Conservation (phyloP, 2,329 filamentous ascomycete species). For the Paraphoma sp. region DNA sequence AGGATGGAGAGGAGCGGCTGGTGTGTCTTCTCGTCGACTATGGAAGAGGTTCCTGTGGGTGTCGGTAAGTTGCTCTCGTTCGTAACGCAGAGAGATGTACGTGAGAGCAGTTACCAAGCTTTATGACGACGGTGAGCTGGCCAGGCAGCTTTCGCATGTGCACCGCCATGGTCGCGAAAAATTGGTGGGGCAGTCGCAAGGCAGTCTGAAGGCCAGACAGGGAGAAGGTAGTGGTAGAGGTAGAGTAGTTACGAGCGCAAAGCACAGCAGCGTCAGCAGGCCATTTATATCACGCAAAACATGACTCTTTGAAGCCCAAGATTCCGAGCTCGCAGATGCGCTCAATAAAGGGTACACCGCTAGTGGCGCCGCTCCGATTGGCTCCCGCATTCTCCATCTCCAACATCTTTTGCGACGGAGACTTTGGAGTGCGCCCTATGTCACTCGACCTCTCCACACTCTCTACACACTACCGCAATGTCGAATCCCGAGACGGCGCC, state of each 20-base stretch:
- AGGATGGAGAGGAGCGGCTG: conserved; percentile 91
- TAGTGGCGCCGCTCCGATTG: conserved; percentile 29
- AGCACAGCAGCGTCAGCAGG: background rate
- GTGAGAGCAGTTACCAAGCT: conserved; percentile 69
- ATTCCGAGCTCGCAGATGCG: conserved; percentile 21
- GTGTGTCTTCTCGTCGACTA: conserved; percentile 94
- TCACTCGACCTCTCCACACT: background rate
- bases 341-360: conserved; percentile 12
- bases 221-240: background rate
- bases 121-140: conserved; percentile 78
- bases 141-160: conserved; percentile 60
- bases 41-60: conserved; percentile 88
- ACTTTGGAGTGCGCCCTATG: conserved; percentile 18
- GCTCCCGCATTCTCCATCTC: conserved; percentile 21
- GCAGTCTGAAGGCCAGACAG: background rate
- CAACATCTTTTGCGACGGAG: conserved; percentile 28
- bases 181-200: background rate
- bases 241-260: conserved; percentile 2
- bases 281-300: conserved; percentile 7
- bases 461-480: conserved; percentile 22
- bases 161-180: conserved; percentile 34
- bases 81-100: conserved; percentile 27
- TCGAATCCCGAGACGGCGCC: conserved; percentile 33
- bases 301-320: conserved; percentile 25
- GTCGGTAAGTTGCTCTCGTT: conserved; percentile 39